These are phyloP conservation scores for Orobanche coerulescens DNA, from an alignment of 257 asterid genomes.

Conservation along the genomic window DNA sequence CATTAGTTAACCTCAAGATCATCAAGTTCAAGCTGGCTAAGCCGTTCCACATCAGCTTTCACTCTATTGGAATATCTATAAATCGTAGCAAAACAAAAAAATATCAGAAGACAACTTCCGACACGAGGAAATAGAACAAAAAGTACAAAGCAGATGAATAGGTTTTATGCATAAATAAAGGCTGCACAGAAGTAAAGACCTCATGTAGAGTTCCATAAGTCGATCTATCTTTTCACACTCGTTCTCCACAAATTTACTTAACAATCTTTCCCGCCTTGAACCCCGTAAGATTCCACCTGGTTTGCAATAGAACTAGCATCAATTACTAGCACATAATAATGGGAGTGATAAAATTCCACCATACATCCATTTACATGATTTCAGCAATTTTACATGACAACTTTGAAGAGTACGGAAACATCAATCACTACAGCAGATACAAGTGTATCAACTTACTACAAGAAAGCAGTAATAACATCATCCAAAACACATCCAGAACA, in stretches of 20 bases:
- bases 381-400: constrained; percentile 4
- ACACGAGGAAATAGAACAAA: not conserved
- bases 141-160: constrained; percentile 1
- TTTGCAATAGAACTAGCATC: constrained; percentile 15
- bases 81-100: constrained; percentile 5
- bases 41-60: constrained; percentile 61
- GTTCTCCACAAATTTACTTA: constrained; percentile 90
- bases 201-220: constrained; percentile 91
- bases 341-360: constrained; percentile 10
- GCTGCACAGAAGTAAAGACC: constrained; percentile 37
- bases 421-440: not conserved
- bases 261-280: constrained; percentile 86
- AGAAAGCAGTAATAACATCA: not conserved
- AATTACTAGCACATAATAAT: constrained; percentile 3
- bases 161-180: not conserved
- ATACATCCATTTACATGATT: not conserved
- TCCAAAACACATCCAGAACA: not conserved
- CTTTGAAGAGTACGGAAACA: not conserved
- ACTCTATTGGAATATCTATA: constrained; percentile 81
- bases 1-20: constrained; percentile 62
- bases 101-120: constrained; percentile 14
- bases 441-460: not conserved
- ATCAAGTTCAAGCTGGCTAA: constrained; percentile 61
- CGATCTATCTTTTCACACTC: constrained; percentile 96
- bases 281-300: constrained; percentile 94